Evolutionary conservation across 1,284 basidiomycete genomes (phyloP), one percentile per base, ranked within the genome.

Genomic region (Malassezia sp.): DNA sequence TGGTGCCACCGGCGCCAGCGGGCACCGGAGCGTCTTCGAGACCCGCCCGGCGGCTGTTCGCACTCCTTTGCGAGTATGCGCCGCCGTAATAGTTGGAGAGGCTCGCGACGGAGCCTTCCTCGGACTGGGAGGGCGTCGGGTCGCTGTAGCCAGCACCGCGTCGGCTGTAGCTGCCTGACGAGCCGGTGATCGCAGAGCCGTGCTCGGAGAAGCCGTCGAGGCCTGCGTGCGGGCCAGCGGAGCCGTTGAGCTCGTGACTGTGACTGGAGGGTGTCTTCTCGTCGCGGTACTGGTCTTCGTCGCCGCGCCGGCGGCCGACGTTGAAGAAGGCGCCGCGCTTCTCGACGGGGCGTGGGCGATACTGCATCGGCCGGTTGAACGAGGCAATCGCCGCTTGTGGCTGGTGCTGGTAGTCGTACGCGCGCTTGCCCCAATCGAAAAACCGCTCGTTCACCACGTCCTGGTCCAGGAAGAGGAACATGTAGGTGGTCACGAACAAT

Each of bases 381-480:
- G 43, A 46, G 11, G 49, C 35, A 22, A 52, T 21, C 17, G 44
- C 37, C 26, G 45, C 28, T 14, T 18, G 26, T 2, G 36, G 15
- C 33, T 37, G 28, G 29, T 49, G 54, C 29, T 53, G 51, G 43
- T 59, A 63, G 52, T 70, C 57, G 54, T 63, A 70, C 8, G 65
- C 67, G 12, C 67, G 42, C 1, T 60, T 37, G 20, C 67, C 67
- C 67, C 67, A 70, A 18, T 61, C 56, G 34, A 62, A 70, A 49
- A 63, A 59, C 5, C 61, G 60, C 46, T 70, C 67, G 47, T 60
- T 64, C 84, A 69, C 38, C 4, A 47, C 83, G 80, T 72, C 71
- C 47, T 72, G 71, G 33, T 72, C 71, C 33, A 71, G 52, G 45
- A 63, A 65, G 11, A 72, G 57, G 47, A 72, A 70, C 45, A 63